Percentiles rank a stretch among this genome's conserved stretches.
Conservation (phyloP, 1,139 yeast species). For the Hyphopichia khmerensis region DNA sequence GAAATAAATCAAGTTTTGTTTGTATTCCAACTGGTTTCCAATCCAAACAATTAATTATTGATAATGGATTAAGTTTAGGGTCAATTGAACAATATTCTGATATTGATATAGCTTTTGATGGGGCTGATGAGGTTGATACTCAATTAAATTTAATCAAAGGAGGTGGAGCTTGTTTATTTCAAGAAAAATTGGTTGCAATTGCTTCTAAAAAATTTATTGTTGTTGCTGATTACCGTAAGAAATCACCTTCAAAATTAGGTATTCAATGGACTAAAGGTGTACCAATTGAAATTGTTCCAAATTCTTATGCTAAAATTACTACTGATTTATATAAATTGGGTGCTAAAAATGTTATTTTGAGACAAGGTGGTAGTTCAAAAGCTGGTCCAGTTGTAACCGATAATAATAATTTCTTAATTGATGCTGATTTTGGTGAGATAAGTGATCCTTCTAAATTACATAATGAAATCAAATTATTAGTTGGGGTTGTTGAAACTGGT, state of each 20-base stretch:
- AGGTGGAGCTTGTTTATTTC: constrained; percentile 97
- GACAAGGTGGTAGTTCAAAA: constrained; percentile 88
- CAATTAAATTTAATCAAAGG: constrained; percentile 88
- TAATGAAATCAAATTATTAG: constrained; percentile 63
- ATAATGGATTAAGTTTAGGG: constrained; percentile 77
- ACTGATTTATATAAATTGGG: constrained; percentile 64
- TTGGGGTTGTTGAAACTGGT: constrained; percentile 98
- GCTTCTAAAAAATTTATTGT: constrained; percentile 75
- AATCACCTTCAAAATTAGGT: constrained; percentile 65
- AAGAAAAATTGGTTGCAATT: constrained; percentile 90
- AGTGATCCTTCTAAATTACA: constrained; percentile 62
- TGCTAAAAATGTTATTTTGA: constrained; percentile 61
- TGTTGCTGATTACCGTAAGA: constrained; percentile 92
- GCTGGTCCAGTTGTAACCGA: constrained; percentile 99
- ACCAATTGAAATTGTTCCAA: constrained; percentile 94
- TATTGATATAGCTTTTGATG: constrained; percentile 93
- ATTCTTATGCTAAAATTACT: constrained; percentile 76
- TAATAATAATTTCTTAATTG: constrained; percentile 89
- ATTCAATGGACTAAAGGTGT: constrained; percentile 85
- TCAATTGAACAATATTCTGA: constrained; percentile 77
- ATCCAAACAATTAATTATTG: constrained; percentile 79
- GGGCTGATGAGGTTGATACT: constrained; percentile 95
- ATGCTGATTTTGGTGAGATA: constrained; percentile 88
- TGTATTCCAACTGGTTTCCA: constrained; percentile 98
- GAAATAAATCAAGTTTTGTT: constrained; percentile 55